Conservation (phyloP, 768 basidiomycete species). For the Kwoniella mangroviensis region DNA sequence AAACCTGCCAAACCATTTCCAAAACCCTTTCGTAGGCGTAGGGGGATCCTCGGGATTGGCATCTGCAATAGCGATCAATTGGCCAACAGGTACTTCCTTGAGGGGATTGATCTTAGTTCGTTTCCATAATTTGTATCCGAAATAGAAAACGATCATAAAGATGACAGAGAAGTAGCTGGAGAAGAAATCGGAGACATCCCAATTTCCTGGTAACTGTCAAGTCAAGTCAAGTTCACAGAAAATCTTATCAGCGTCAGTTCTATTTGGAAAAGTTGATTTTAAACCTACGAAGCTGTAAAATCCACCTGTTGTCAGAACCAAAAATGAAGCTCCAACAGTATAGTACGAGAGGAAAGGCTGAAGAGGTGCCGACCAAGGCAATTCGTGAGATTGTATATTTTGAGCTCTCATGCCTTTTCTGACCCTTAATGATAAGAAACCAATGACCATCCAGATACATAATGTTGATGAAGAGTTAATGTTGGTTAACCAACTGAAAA, state of each 20-base stretch:
- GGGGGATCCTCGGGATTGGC: conserved; percentile 28
- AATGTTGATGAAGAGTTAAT: conserved; percentile 33
- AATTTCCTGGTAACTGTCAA: conserved; percentile 22
- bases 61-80: conserved; percentile 31
- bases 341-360: conserved; percentile 10
- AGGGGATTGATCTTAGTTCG: conserved; percentile 41
- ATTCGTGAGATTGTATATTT: neutral
- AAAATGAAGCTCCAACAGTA: conserved; percentile 14
- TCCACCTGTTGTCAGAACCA: conserved; percentile 47
- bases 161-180: conserved; percentile 27
- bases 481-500: conserved; percentile 42
- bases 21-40: conserved; percentile 19
- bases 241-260: neutral
- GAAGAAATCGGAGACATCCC: conserved; percentile 33
- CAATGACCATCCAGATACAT: conserved; percentile 35
- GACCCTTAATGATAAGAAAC: conserved; percentile 19
- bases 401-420: conserved; percentile 21
- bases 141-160: conserved; percentile 33
- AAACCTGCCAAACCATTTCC: conserved; percentile 30
- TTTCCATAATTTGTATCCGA: conserved; percentile 54
- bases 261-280: neutral
- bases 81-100: conserved; percentile 30
- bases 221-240: too few species aligned
- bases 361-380: conserved; percentile 18
- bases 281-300: conserved; percentile 50